Base-by-base conservation (phyloP, 2,329 filamentous ascomycete species). In the Fusarium dlaminii region DNA sequence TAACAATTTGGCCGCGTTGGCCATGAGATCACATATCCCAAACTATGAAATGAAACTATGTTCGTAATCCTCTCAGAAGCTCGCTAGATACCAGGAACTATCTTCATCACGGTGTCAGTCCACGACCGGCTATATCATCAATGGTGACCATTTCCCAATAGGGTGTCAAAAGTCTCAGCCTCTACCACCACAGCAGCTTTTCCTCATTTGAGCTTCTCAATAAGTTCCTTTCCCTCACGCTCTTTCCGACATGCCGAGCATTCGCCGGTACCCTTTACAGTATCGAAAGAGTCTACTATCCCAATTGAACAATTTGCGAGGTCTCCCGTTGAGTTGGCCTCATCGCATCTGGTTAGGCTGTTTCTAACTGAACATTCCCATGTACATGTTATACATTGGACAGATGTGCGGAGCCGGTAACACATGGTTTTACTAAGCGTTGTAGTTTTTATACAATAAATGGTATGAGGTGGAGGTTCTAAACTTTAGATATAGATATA, bases 391-490 rank as follows among this genome's bases (percentile, higher is more conserved):
- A 30, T 48, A 30, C 20, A 30, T 48, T 48, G 45, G 14, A 48
- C 9, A 48, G 45, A 48, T 15, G 20, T 48, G 20, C 45, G 27
- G 27, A 48, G 45, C 3, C 45, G 20, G 20, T 48, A 48, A 22
- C 45, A 48, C 27, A 48, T 29, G 10, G 1, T 15, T 5, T 5
- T 29, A 22, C 9, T 9, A 7, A 29, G 13, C 9, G 18, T 5
- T 4, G 2, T 20, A 8, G 3, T 22, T 3, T 5, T 3, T 22
- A 11, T 11, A 0, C 7, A 11, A 15, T 15, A 15, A 2, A 3
- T 17, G 1, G 5, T 29, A 5, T 22, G 13, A 12, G 6, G 6
- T 46, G 13, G 13, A 7, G 18, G 18, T 4, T 22, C 9, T 48
- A 22, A 22, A 29, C 15, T 4, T 6, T 15, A 22, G 27, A 46